Evolutionary conservation across 768 basidiomycete species (phyloP).

Genomic region (Mycena pura): DNA sequence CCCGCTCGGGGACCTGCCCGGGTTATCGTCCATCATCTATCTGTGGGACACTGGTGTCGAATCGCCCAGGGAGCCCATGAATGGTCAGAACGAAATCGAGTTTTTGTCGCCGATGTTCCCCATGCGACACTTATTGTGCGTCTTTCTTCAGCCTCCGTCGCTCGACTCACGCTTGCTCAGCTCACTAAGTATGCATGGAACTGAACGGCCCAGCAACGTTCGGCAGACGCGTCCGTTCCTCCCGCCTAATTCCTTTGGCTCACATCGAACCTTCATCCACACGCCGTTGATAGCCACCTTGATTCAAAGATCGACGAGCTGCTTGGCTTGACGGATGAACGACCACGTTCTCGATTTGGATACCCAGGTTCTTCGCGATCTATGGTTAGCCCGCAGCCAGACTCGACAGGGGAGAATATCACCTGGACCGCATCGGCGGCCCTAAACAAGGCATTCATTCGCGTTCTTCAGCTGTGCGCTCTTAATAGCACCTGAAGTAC

Average conservation of each 20-base stretch:
- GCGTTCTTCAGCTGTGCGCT: neutral
- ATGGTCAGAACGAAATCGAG: neutral
- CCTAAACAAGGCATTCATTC: neutral
- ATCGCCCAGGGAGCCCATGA: neutral
- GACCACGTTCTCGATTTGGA: too few species aligned
- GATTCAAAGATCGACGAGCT: neutral
- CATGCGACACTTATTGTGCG: slow-evolving; percentile 1
- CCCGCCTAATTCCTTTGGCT: neutral
- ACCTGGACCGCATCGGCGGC: neutral
- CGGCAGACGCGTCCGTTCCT: slow-evolving; percentile 5
- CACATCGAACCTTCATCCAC: neutral
- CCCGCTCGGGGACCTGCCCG: neutral
- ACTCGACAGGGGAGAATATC: neutral
- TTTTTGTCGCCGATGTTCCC: slow-evolving; percentile 8
- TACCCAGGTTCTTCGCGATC: too few species aligned
- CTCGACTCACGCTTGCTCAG: neutral
- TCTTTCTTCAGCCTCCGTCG: neutral
- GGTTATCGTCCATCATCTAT: neutral
- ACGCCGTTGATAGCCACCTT: neutral
- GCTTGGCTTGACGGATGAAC: neutral
- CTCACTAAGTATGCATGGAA: slow-evolving; percentile 9
- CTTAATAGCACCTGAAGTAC: neutral
- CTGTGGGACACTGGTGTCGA: neutral
- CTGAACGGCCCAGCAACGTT: neutral
- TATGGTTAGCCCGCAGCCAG: neutral